Evolutionary conservation across 768 basidiomycete genomes (phyloP).

Genomic region (Mycena crocata): DNA sequence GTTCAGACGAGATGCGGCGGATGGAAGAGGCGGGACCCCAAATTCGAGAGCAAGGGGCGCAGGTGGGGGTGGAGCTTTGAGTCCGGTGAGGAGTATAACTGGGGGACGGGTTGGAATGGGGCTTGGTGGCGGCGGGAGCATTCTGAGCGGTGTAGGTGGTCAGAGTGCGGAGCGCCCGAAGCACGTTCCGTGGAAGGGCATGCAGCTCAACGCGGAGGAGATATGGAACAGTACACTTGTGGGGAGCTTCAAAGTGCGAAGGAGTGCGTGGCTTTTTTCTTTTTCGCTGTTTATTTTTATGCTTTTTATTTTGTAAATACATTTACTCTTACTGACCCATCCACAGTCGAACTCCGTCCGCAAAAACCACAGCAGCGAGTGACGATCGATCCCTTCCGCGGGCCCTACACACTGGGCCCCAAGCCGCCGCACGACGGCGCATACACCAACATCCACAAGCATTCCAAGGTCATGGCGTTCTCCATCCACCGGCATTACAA

Average conservation of each 20-base stretch:
- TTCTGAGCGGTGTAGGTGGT: constrained; percentile 22
- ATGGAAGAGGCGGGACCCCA: constrained; percentile 41
- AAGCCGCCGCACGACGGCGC: constrained; percentile 62
- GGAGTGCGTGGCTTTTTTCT: constrained; percentile 47
- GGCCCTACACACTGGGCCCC: constrained; percentile 53
- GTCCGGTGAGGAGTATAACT: constrained; percentile 45
- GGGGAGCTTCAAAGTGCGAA: constrained; percentile 73
- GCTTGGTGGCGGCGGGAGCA: constrained; percentile 14
- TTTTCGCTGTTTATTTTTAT: not conserved
- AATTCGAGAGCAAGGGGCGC: constrained; percentile 26
- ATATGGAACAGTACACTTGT: constrained; percentile 74
- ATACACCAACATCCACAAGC: constrained; percentile 79
- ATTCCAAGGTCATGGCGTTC: constrained; percentile 83
- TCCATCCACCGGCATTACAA: constrained; percentile 78
- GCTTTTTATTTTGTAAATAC: not conserved
- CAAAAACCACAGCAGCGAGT: constrained; percentile 79
- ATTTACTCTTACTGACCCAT: not conserved
- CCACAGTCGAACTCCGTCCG: constrained; percentile 58
- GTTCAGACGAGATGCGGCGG: constrained; percentile 65
- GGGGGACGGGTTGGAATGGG: constrained; percentile 33
- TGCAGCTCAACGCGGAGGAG: constrained; percentile 67
- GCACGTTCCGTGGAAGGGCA: constrained; percentile 55
- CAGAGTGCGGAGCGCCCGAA: constrained; percentile 38
- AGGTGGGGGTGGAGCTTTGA: constrained; percentile 42
- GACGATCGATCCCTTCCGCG: constrained; percentile 66